Conservation (phyloP, 176 grass and related monocot genomes). For the Oryza punctata region DNA sequence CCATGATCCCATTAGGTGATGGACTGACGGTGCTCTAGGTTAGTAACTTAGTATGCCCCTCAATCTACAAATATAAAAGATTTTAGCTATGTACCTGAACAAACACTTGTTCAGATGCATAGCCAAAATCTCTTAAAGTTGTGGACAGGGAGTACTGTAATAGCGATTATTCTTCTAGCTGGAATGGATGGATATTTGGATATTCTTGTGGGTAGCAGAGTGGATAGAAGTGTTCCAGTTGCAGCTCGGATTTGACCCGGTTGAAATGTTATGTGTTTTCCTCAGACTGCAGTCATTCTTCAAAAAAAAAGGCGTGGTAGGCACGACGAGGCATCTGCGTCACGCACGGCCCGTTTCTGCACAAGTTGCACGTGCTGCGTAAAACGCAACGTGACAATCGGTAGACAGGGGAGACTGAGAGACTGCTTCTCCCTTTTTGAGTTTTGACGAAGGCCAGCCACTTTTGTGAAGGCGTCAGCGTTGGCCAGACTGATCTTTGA, state of each 20-base stretch:
- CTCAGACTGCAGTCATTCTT: background rate
- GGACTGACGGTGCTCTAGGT: background rate
- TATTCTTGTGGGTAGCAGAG: too few relatives aligned
- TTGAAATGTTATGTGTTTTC: background rate
- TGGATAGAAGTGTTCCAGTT: background rate
- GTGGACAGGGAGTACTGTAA: too few relatives aligned
- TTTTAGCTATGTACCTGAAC: too few relatives aligned
- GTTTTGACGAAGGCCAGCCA: background rate
- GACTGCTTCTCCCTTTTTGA: background rate
- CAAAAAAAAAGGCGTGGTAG: background rate
- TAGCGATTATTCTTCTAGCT: background rate
- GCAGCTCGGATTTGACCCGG: background rate
- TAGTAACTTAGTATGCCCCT: too few relatives aligned
- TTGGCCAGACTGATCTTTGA: background rate
- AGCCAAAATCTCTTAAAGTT: too few relatives aligned
- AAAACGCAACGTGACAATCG: background rate
- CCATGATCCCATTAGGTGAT: conserved; percentile 32
- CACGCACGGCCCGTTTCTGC: background rate
- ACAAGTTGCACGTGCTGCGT: background rate
- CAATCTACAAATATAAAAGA: too few relatives aligned
- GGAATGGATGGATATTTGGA: too few relatives aligned
- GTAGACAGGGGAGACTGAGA: background rate
- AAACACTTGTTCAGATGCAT: too few relatives aligned
- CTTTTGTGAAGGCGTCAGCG: background rate
- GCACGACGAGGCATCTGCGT: background rate